Base-by-base conservation (phyloP, 1,284 basidiomycete species). In the Amylostereum areolatum region DNA sequence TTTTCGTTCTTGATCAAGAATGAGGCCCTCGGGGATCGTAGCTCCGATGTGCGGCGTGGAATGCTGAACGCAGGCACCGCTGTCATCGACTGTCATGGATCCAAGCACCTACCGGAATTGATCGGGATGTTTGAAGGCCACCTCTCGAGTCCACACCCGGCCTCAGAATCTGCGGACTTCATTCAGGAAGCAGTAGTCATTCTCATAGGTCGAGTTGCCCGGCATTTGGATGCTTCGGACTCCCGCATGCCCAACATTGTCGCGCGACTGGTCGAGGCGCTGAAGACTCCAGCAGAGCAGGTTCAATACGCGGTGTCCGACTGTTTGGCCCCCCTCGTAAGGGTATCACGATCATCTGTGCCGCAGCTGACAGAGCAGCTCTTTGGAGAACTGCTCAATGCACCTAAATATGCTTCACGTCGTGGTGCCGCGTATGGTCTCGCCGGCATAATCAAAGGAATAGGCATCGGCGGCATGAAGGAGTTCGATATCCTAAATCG, bases 261-360 rank as follows among this genome's bases (percentile, higher is more conserved):
- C 7, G 85, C 93, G 54, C 78, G 94, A n/a, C 75, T 99, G 24
- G 81, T 97, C 5, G 89, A 92, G 27, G 92, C 96, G 1, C 75
- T 99, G 55, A 89, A 89, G 68, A 99, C 95, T 0, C 97, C 97
- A 0, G 86, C 94, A 1, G 97, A 99, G 66, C 85, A 96, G 58
- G 97, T 99, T 0, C 96, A 99, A 65, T 87, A 92, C 47, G 96
- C 97, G 0, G 94, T 99, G 0, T 92, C 95, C 0, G 97, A 98
- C 54, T 94, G 91, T 71, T 74, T 99, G 7, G 87, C 92, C 0
- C 92, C 94, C 1, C 77, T 99, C 5, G 89, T 96, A 37, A 78
- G 77, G 36, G 70, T 85, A 39, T 88, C 92, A 74, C 73, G 75
- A 47, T 72, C 78, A 0, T 79, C 80, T 40, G 75, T 85, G n/a